These are phyloP conservation scores for Arthonia radiata DNA, from an alignment of 495 filamentous ascomycete species.

Conservation along the genomic window DNA sequence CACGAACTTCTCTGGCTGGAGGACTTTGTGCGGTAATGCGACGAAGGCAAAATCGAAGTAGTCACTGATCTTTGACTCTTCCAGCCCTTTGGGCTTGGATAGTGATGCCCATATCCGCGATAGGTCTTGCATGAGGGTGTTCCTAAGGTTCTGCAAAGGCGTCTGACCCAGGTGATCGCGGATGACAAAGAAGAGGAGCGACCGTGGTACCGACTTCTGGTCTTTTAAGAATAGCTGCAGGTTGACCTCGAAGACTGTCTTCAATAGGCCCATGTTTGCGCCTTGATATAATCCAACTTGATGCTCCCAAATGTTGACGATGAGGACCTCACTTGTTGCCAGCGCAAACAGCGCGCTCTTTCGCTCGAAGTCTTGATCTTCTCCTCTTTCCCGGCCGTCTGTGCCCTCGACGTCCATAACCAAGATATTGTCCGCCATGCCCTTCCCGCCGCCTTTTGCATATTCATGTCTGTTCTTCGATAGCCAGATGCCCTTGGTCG, in stretches of 20 bases:
- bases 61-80: slow-evolving; percentile 72
- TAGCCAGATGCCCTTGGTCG: slow-evolving; percentile 98
- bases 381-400: slow-evolving; percentile 83
- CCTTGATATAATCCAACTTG: slow-evolving; percentile 96
- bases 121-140: slow-evolving; percentile 75
- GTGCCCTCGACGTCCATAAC: slow-evolving; percentile 99
- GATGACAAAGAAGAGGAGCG: slow-evolving; percentile 94
- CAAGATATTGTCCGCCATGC: slow-evolving; percentile 90
- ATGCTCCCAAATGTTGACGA: slow-evolving; percentile 98
- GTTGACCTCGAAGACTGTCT: slow-evolving; percentile 98
- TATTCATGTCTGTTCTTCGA: slow-evolving; percentile 63
- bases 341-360: slow-evolving; percentile 93
- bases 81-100: slow-evolving; percentile 70
- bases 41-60: slow-evolving; percentile 98
- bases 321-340: slow-evolving; percentile 91
- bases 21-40: slow-evolving; percentile 83
- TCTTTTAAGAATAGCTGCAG: slow-evolving; percentile 89
- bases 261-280: slow-evolving; percentile 92
- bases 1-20: slow-evolving; percentile 83
- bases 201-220: slow-evolving; percentile 72
- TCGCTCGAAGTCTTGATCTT: slow-evolving; percentile 96
- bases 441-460: slow-evolving; percentile 11
- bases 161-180: slow-evolving; percentile 86
- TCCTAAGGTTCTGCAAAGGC: slow-evolving; percentile 63
- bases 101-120: slow-evolving; percentile 76